Evolutionary conservation across 345 rosid species (phyloP).

Genomic region (Populus nigra): DNA sequence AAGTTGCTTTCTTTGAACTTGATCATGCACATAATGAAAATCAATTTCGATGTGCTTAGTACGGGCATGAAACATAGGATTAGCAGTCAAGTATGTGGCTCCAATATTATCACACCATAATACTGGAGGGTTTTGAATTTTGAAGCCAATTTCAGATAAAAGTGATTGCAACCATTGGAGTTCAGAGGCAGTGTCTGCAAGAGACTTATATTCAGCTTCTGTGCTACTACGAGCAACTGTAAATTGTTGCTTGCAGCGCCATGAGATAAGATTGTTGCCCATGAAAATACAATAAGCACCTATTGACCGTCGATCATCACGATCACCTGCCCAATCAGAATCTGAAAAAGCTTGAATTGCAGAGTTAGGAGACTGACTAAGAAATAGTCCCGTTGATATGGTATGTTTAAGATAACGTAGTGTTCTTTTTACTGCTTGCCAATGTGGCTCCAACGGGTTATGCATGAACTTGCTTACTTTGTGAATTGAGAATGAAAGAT

Average conservation of each 20-base stretch:
- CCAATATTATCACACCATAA: no score
- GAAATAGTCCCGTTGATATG: not conserved
- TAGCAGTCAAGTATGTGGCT: not conserved
- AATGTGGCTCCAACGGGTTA: not conserved
- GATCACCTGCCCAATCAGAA: not conserved
- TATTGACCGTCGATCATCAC: not conserved
- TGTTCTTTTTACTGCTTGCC: not conserved
- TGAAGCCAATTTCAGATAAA: not conserved
- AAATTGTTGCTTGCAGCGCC: not conserved
- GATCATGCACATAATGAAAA: not conserved
- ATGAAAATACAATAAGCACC: not conserved
- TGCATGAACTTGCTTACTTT: not conserved
- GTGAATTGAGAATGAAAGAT: no score
- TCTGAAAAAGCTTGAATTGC: not conserved
- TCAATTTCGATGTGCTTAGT: not conserved
- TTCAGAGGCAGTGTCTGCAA: not conserved
- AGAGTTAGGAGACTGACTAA: fast-evolving
- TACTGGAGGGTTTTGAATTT: no score
- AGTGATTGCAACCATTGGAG: not conserved
- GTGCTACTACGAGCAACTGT: not conserved
- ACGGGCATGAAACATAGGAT: not conserved
- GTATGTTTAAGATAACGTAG: not conserved
- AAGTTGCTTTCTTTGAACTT: not conserved
- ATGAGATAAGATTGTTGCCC: not conserved
- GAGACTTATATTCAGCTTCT: no score